Conservation (phyloP, 2,329 filamentous ascomycete species). For the Penicillium capsulatum region DNA sequence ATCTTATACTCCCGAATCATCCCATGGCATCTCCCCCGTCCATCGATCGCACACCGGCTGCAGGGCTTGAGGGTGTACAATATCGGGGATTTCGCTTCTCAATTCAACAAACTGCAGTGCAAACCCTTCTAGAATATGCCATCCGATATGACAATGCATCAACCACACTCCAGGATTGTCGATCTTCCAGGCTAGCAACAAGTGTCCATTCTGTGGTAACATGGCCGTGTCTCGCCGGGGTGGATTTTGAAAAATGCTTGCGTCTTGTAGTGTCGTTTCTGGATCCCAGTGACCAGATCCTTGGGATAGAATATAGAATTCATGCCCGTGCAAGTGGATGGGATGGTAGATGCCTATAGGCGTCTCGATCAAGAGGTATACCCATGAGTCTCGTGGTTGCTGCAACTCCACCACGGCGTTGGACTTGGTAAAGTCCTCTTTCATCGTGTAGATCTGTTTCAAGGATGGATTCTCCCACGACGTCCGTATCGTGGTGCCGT, state of each 20-base stretch:
- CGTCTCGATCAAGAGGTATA: conserved; percentile 7
- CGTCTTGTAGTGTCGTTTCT: neutral
- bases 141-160: conserved; percentile 14
- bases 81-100: neutral
- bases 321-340: conserved; percentile 11
- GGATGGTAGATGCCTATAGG: conserved; percentile 4
- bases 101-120: conserved; percentile 11
- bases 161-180: conserved; percentile 15
- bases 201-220: neutral
- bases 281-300: neutral
- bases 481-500: neutral
- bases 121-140: conserved; percentile 12
- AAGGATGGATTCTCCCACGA: neutral
- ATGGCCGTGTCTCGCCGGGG: conserved; percentile 8
- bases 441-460: neutral
- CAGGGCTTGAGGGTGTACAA: neutral
- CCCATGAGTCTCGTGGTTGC: conserved; percentile 1
- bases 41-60: neutral
- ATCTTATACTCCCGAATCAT: no score
- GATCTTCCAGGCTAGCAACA: conserved; percentile 5
- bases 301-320: conserved; percentile 6
- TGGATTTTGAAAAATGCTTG: neutral
- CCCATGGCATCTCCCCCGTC: neutral
- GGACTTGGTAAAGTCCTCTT: neutral
- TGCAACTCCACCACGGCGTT: conserved; percentile 3